These are phyloP conservation scores for Melampsora medusae DNA, from an alignment of 1,284 basidiomycete genomes.

Conservation along the genomic window DNA sequence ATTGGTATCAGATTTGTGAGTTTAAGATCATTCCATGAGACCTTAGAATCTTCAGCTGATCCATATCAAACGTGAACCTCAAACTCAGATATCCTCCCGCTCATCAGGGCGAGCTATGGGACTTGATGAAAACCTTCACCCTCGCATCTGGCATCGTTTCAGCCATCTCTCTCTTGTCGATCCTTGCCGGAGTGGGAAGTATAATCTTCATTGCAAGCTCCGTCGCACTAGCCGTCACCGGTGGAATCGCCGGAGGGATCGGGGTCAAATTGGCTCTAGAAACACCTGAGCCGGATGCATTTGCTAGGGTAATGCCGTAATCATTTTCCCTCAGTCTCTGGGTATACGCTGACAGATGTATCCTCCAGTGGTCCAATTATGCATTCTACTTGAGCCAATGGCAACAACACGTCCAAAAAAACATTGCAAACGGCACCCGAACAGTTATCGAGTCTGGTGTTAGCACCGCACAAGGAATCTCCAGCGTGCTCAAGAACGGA, in stretches of 20 bases:
- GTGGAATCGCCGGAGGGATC: conserved; percentile 13
- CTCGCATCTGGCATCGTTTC: conserved; percentile 13
- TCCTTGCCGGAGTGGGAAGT: neutral
- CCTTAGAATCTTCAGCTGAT: neutral
- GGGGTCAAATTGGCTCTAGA: conserved; percentile 16
- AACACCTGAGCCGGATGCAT: conserved; percentile 6
- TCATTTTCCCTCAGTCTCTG: neutral
- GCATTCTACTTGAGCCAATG: conserved; percentile 36
- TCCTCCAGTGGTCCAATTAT: conserved; percentile 17
- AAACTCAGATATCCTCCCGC: conserved; percentile 18
- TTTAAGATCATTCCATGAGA: neutral
- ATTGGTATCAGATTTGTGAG: conserved; percentile 30
- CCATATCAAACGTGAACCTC: neutral
- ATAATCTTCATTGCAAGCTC: neutral
- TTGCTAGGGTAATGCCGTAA: conserved; percentile 15
- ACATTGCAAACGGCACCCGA: conserved; percentile 23
- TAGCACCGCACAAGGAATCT: conserved; percentile 26
- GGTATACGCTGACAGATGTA: neutral
- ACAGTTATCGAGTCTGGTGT: conserved; percentile 27
- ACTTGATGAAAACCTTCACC: conserved; percentile 20
- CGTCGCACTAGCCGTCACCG: conserved; percentile 14
- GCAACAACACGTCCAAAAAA: conserved; percentile 33
- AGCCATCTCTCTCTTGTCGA: neutral
- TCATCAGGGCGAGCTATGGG: conserved; percentile 21
- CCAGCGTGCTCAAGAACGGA: conserved; percentile 21